These are phyloP conservation scores for Cornus suecica DNA, from an alignment of 148 eudicot species.

Conservation along the genomic window DNA sequence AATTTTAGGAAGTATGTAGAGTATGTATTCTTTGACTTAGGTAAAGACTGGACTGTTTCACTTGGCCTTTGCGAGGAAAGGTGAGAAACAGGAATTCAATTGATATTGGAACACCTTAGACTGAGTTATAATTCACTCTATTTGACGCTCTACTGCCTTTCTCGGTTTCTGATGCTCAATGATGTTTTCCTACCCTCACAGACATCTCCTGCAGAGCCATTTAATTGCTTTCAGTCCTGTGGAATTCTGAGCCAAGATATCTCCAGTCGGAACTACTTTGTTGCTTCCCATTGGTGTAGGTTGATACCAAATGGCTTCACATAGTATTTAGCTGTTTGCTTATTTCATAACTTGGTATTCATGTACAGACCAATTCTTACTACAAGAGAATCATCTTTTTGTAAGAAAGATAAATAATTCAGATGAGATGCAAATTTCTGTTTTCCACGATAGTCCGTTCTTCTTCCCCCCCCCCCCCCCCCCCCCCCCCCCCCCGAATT, in stretches of 20 bases:
- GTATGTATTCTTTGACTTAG: not conserved
- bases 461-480: too few species aligned
- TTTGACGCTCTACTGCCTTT: slow-evolving; percentile 7
- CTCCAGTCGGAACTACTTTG: slow-evolving; percentile 31
- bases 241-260: slow-evolving; percentile 37
- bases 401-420: not conserved
- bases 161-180: slow-evolving; percentile 46
- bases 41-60: not conserved
- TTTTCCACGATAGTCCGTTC: not conserved
- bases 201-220: slow-evolving; percentile 45
- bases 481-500: too few species aligned
- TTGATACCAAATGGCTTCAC: slow-evolving; percentile 24
- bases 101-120: slow-evolving; percentile 19
- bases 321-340: slow-evolving; percentile 14
- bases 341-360: slow-evolving; percentile 23
- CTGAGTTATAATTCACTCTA: slow-evolving; percentile 9
- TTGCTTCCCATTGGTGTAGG: slow-evolving; percentile 30
- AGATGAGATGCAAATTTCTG: not conserved
- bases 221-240: slow-evolving; percentile 40
- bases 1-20: not conserved
- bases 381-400: not conserved
- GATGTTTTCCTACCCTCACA: slow-evolving; percentile 50
- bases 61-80: slow-evolving; percentile 25
- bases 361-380: slow-evolving; percentile 3
- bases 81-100: slow-evolving; percentile 34